Evolutionary conservation across 805 yeast species (phyloP), one percentile per base, ranked within the genome.

Genomic region (Brettanomyces sp.): DNA sequence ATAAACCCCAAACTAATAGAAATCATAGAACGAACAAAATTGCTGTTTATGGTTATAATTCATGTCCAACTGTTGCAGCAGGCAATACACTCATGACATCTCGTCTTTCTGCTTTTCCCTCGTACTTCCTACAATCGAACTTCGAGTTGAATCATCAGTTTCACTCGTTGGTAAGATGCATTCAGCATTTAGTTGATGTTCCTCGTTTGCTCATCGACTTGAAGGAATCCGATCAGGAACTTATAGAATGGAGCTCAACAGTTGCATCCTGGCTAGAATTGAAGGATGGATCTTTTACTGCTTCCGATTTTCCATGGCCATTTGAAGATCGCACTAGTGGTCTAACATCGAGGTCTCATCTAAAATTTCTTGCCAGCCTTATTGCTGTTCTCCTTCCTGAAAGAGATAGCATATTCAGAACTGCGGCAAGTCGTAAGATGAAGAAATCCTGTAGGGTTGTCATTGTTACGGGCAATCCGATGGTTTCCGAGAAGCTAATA

Each of bases 401-500:
- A 4, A 56, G 74, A 37, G 35, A 53, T 8, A 47, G 59, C 3
- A 62, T 67, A 46, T 57, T 74, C 38, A 44, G 51, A 6, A 67
- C 64, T 39, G 74, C 77, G 1, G 51, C 56, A 35, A 48, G 52
- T 13, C 44, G 47, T 11, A 25, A 42, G 1, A 47, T 56, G 1
- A 54, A 55, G 33, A 63, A 62, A 28, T 54, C 68, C 6, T 62
- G 69, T 3, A 56, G 81, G 40, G 66, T 76, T 1, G 76, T 76
- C 3, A 63, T 77, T 2, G 72, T 74, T 68, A 77, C 81, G 0
- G 77, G 78, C 7, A 77, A 77, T 50, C 79, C 81, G 2, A 69
- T 68, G 28, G 77, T 77, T 4, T 79, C 80, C 4, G 77, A 77
- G 49, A 76, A 76, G 53, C 61, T 77, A 43, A 62, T 76, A 0